phyloP scores from a whole-genome alignment of 345 rosid genomes.

The Lepidium didymum region DNA sequence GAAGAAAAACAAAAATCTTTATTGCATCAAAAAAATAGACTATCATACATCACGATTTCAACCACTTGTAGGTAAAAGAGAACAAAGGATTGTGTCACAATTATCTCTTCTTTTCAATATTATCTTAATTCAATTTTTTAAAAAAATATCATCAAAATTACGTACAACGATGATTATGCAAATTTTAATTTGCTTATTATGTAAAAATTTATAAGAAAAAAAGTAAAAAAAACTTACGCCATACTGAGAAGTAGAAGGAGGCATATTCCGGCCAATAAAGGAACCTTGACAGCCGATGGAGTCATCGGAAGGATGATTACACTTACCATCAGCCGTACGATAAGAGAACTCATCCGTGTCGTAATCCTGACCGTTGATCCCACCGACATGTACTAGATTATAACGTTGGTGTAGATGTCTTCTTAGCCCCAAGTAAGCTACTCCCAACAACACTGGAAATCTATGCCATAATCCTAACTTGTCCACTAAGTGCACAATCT shows the following conservation, averaged over 20 bases:
- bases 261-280: slow-evolving; percentile 64
- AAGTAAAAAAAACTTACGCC: slow-evolving; percentile 24
- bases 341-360: slow-evolving; percentile 39
- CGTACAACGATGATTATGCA: neutral
- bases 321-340: slow-evolving; percentile 63
- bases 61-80: neutral
- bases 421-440: slow-evolving; percentile 51
- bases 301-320: slow-evolving; percentile 54
- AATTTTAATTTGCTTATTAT: neutral
- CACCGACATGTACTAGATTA: slow-evolving; percentile 62
- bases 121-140: neutral
- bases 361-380: slow-evolving; percentile 36
- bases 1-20: neutral
- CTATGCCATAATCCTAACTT: slow-evolving; percentile 60
- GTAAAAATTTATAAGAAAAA: neutral
- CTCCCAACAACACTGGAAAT: slow-evolving; percentile 52
- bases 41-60: slow-evolving; percentile 1
- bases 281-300: slow-evolving; percentile 58
- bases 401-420: slow-evolving; percentile 72
- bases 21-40: neutral
- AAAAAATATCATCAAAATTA: neutral
- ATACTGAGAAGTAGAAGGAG: slow-evolving; percentile 40
- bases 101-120: neutral
- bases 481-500: slow-evolving; percentile 63
- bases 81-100: neutral